These are phyloP conservation scores for Pecoramyces ruminantium DNA, from an alignment of 192 early-diverging fungal species.

Conservation along the genomic window DNA sequence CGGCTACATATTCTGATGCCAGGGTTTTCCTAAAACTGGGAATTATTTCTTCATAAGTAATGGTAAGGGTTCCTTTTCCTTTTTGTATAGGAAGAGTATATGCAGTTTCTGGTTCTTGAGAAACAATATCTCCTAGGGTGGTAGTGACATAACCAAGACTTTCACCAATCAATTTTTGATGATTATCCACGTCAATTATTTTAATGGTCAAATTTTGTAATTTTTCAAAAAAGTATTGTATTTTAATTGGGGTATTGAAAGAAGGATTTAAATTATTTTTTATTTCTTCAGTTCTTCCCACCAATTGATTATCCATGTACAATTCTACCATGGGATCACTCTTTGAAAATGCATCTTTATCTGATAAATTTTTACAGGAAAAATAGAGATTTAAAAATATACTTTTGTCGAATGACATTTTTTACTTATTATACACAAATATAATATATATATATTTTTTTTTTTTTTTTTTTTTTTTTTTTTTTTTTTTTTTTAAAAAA, in stretches of 20 bases:
- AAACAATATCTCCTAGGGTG: not conserved
- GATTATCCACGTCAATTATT: not conserved
- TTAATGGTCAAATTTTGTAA: not conserved
- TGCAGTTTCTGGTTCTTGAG: not conserved
- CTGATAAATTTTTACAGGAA: not conserved
- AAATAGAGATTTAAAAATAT: not conserved
- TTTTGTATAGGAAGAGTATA: not conserved
- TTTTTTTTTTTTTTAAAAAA: too few species aligned
- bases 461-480: too few species aligned
- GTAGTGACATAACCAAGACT: not conserved
- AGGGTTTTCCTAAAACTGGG: not conserved
- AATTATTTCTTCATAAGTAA: not conserved
- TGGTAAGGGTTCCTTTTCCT: not conserved
- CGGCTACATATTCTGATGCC: not conserved
- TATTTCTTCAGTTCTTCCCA: not conserved
- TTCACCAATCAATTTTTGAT: not conserved
- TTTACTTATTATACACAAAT: too few species aligned
- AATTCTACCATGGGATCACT: not conserved
- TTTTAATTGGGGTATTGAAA: not conserved
- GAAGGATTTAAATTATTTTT: not conserved
- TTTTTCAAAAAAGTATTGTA: not conserved
- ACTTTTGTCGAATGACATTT: too few species aligned
- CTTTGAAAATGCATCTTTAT: not conserved
- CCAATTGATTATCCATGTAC: not conserved
- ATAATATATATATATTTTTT: too few species aligned